Evolutionary conservation across 164 flowering plant genomes (phyloP), one percentile per base, ranked within the genome.

Genomic region (Piper longum): DNA sequence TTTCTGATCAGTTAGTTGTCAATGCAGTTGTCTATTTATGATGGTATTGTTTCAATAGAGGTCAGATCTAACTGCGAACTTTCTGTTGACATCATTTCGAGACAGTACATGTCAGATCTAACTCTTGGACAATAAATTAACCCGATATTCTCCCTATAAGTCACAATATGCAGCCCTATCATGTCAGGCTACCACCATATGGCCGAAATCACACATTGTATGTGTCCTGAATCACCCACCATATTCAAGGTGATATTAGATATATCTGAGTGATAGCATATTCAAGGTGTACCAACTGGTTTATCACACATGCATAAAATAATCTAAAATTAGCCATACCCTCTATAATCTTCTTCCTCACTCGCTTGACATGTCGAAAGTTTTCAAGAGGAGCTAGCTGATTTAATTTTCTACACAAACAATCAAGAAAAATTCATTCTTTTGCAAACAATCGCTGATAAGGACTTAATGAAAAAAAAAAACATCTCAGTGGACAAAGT

Each of bases 351-450:
- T 57, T 67, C 71, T 80, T 87, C 41, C 61, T 80, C 39, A 88
- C 77, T 58, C 96, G 86, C 76, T 87, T 92, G 62, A 89, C 84
- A 69, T 92, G 98, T 63, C 85, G 84, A 54, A 85, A 81, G 76
- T 81, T 72, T 75, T 89, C 93, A 57, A 89, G 60, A 3, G 93
- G 93, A 1, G 82, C 83, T 19, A 81, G 74, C 67, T 82, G 82
- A 78, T 83, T 86, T 60, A 89, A 72, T 59, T 75, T 77, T 83
- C 98, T 89, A 61, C 54, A 7, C 64, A 44, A 51, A 44, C 66
- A 57, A 41, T 60, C 26, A 66, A 67, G 43, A 41, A 36, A 59
- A 41, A 41, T 42, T 5, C 13, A 42, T 41, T 13, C 6, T 7
- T 57, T 4, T 5, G 48, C 59, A 43, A 2, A 19, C 57, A 58